These are phyloP conservation scores for Apium graveolens DNA, from an alignment of 129 eudicot species.

Conservation along the genomic window DNA sequence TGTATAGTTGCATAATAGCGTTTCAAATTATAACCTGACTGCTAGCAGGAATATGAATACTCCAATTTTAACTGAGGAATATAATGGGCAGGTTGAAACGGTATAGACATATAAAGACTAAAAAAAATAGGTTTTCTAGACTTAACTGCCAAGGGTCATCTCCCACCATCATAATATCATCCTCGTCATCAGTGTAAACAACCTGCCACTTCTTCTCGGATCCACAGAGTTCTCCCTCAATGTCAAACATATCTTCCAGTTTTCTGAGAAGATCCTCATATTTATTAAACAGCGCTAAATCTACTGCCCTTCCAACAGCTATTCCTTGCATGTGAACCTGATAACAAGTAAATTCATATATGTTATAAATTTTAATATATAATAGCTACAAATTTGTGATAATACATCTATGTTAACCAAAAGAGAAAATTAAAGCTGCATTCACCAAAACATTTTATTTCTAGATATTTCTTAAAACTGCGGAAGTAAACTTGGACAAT, in stretches of 20 bases:
- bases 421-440: neutral
- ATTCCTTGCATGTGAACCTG: constrained; percentile 98
- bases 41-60: neutral
- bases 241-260: constrained; percentile 83
- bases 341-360: neutral
- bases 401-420: neutral
- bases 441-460: neutral
- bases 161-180: constrained; percentile 97
- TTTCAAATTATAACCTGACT: neutral
- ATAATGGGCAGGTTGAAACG: neutral
- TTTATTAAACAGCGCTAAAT: constrained; percentile 53
- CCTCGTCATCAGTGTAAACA: constrained; percentile 86
- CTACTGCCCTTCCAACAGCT: constrained; percentile 96
- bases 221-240: constrained; percentile 66
- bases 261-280: constrained; percentile 71
- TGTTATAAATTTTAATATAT: neutral
- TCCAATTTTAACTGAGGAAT: neutral
- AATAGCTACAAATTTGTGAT: neutral
- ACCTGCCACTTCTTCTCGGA: constrained; percentile 81
- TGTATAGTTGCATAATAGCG: neutral
- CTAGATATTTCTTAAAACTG: neutral
- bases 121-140: neutral
- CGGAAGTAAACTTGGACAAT: neutral
- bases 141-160: constrained; percentile 98
- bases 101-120: neutral